Conservation (phyloP, 495 filamentous ascomycete genomes). For the Lepraria neglecta region DNA sequence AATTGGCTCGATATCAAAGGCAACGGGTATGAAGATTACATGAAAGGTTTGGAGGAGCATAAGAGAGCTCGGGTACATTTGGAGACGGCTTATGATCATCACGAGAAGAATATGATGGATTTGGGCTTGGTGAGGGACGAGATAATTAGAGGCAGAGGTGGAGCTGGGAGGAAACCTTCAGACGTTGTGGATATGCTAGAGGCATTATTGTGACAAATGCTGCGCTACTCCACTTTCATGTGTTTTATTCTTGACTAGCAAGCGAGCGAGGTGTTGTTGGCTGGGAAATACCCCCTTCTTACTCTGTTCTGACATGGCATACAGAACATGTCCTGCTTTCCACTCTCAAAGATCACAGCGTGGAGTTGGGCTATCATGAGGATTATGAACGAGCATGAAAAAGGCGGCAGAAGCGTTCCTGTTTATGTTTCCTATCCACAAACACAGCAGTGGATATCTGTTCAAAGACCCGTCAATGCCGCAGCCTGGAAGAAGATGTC, state of each 20-base stretch:
- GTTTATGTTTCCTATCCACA: neutral
- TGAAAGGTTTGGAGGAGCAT: constrained; percentile 58
- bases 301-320: constrained; percentile 1
- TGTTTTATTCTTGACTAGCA: constrained; percentile 9
- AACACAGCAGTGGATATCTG: neutral
- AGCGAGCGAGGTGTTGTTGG: constrained; percentile 22
- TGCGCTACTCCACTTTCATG: neutral
- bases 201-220: neutral
- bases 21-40: constrained; percentile 52
- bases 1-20: constrained; percentile 54
- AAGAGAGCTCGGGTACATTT: constrained; percentile 55
- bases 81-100: constrained; percentile 56
- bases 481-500: neutral
- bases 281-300: constrained; percentile 19
- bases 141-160: constrained; percentile 20
- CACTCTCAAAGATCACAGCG: constrained; percentile 1
- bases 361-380: neutral
- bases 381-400: neutral
- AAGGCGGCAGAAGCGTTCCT: neutral
- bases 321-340: constrained; percentile 10
- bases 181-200: neutral
- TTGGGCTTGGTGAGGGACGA: constrained; percentile 51
- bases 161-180: constrained; percentile 11
- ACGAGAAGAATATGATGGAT: constrained; percentile 53
- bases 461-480: neutral